Percentiles rank a stretch among this genome's conserved stretches.
These are phyloP conservation scores for Syzygium oleosum DNA, from an alignment of 345 rosid species.

Conservation along the genomic window DNA sequence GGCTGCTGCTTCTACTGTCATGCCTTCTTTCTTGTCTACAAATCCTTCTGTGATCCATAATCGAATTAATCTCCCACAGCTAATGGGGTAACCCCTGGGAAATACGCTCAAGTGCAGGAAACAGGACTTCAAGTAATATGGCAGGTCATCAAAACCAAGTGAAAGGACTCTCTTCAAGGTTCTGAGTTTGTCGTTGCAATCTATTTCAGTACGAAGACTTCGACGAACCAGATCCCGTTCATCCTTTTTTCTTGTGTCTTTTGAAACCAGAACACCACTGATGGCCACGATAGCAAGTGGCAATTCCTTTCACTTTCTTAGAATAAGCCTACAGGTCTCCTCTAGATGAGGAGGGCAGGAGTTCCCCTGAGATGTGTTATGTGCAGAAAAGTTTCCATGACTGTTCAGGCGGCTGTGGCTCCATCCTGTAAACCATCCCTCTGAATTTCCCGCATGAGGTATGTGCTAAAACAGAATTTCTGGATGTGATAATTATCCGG, in stretches of 20 bases:
- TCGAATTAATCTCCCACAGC: constrained; percentile 7
- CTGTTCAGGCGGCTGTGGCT: neutral
- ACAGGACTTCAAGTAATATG: constrained; percentile 29
- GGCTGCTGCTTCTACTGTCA: constrained; percentile 28
- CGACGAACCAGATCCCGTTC: constrained; percentile 26
- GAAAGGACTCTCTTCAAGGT: constrained; percentile 22
- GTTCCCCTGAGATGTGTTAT: constrained; percentile 18
- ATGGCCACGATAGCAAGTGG: constrained; percentile 40
- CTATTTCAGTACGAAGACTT: constrained; percentile 18
- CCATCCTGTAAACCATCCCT: neutral
- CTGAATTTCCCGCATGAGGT: neutral
- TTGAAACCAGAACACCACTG: constrained; percentile 26
- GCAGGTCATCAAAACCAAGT: constrained; percentile 33
- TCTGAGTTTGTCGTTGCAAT: constrained; percentile 14
- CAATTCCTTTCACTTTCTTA: constrained; percentile 25
- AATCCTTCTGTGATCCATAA: constrained; percentile 41
- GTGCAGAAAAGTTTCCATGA: constrained; percentile 25
- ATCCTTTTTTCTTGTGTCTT: constrained; percentile 6
- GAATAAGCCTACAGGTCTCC: constrained; percentile 13
- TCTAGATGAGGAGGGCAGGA: constrained; percentile 21
- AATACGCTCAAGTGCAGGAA: constrained; percentile 29
- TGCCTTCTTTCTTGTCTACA: constrained; percentile 26
- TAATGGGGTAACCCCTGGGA: constrained; percentile 19
- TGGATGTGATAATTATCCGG: constrained; percentile 23
- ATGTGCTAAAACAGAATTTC: neutral